Percentiles rank a stretch among this genome's conserved stretches.
phyloP scores from a whole-genome alignment of 2,329 filamentous ascomycete species.

The Hymenoscyphus scutula region DNA sequence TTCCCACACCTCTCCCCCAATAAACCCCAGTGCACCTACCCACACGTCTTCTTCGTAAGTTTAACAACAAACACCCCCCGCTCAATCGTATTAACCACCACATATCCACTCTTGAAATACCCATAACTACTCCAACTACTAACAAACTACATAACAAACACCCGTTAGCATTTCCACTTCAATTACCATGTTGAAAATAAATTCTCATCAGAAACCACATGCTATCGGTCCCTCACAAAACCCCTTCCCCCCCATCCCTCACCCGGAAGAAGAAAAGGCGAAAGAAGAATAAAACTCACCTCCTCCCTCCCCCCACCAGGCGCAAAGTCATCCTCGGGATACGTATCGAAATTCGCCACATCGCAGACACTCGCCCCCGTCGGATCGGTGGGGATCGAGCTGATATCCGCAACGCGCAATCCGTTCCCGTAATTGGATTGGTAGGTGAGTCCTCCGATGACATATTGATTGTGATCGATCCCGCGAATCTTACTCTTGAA shows the following conservation, averaged over 20 bases:
- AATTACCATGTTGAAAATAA: too few species aligned
- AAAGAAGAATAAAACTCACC: too few species aligned
- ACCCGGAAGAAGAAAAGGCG: too few species aligned
- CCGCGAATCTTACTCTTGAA: constrained; percentile 40
- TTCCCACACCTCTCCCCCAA: too few species aligned
- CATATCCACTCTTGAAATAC: constrained; percentile 40
- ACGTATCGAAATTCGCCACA: constrained; percentile 37
- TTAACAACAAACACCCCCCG: constrained; percentile 33
- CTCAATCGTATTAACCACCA: constrained; percentile 41
- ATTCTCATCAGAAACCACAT: too few species aligned
- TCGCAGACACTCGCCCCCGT: constrained; percentile 42
- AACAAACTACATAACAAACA: constrained; percentile 35
- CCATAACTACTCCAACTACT: constrained; percentile 44
- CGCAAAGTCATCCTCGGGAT: constrained; percentile 29
- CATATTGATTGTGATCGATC: constrained; percentile 48
- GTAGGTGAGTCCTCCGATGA: constrained; percentile 42
- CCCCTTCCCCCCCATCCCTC: too few species aligned
- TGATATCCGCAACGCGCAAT: constrained; percentile 38
- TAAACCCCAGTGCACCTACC: too few species aligned
- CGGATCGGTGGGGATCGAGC: constrained; percentile 38
- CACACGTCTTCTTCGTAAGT: constrained; percentile 16
- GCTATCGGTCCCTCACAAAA: too few species aligned
- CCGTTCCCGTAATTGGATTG: constrained; percentile 52
- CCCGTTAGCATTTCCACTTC: too few species aligned
- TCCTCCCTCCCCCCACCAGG: constrained; percentile 37